Evolutionary conservation across 2,329 filamentous ascomycete genomes (phyloP), one percentile per base, ranked within the genome.

Genomic region (Trichophyton verrucosum): DNA sequence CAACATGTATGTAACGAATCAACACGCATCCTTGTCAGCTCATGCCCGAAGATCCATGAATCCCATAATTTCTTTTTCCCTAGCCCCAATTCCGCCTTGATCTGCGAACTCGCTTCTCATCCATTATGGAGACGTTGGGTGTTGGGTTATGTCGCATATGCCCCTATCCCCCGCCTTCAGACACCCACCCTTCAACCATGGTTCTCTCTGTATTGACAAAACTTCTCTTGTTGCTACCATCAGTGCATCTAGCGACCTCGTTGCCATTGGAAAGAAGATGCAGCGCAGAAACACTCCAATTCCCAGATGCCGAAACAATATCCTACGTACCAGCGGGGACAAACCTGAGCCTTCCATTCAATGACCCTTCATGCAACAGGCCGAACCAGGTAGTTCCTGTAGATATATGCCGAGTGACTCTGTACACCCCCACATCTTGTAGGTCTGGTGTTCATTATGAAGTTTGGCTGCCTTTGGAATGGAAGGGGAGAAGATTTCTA

Each of bases 401-500:
- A 3, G 66, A 71, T 44, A 17, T 73, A 5, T 75, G 73, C 60
- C 69, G 73, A 7, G 62, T 74, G 8, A 66, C 68, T 2, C 62
- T 74, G 0, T 66, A 63, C 8, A 67, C 74, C 33, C 64, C 64
- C 17, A 74, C 71, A 0, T 70, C 69, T 15, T 66, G 66, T 7
- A 66, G 68, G 15, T 73, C 75, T 1, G 72, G 71, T 24, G 73
- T 79, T 33, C 70, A 64, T 33, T 69, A 73, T 27, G 75, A 77
- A 63, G 59, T 72, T 1, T 59, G 58, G 58, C 20, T 59, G 27
- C 58, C 58, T 8, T 17, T 22, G 15, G 20, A 33, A 5, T 59
- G 58, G 58, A 13, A 42, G 11, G 30, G n/a, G 5, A 36, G 11
- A 9, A 46, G 58, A 15, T 59, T 47, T 33, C n/a, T 59, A 49